Evolutionary conservation across 305 asterid genomes (phyloP).

Genomic region (Rubia balearica): DNA sequence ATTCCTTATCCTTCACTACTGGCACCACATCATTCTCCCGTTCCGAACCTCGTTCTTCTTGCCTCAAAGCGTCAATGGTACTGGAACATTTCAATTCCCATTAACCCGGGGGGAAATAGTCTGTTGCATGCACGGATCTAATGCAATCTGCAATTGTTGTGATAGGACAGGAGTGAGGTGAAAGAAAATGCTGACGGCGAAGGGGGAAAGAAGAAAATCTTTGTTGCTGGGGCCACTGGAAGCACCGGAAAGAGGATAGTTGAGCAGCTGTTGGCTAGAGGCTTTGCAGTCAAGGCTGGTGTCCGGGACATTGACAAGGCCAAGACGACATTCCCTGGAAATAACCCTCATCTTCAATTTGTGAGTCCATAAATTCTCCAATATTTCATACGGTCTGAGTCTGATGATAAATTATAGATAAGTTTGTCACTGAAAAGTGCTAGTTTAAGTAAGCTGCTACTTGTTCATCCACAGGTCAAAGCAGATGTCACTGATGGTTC

Average conservation of each 20-base stretch:
- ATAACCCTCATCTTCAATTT: constrained; percentile 63
- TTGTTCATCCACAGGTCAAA: constrained; percentile 48
- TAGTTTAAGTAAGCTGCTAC: not conserved
- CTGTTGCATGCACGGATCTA: not conserved
- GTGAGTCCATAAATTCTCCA: constrained; percentile 32
- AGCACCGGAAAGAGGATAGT: constrained; percentile 94
- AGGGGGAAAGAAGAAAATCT: constrained; percentile 52
- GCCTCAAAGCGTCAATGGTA: constrained; percentile 49
- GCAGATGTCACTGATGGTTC: constrained; percentile 94
- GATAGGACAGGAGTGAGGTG: constrained; percentile 53
- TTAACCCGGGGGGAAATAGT: not conserved
- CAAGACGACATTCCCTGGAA: constrained; percentile 48
- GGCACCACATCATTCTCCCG: constrained; percentile 26
- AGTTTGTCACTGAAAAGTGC: no score
- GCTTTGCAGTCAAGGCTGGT: constrained; percentile 88
- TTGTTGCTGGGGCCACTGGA: constrained; percentile 95
- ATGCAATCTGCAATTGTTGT: constrained; percentile 4
- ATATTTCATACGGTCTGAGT: not conserved
- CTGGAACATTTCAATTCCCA: constrained; percentile 1
- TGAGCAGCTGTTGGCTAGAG: constrained; percentile 84
- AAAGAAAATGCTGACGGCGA: constrained; percentile 31
- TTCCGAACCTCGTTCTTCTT: constrained; percentile 17
- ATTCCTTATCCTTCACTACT: constrained; percentile 23
- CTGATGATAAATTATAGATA: not conserved
- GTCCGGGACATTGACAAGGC: constrained; percentile 81